A percentile compares a stretch with the other conserved stretches of the same genome.
Conservation (phyloP, 257 asterid genomes). For the Haberlea rhodopensis region DNA sequence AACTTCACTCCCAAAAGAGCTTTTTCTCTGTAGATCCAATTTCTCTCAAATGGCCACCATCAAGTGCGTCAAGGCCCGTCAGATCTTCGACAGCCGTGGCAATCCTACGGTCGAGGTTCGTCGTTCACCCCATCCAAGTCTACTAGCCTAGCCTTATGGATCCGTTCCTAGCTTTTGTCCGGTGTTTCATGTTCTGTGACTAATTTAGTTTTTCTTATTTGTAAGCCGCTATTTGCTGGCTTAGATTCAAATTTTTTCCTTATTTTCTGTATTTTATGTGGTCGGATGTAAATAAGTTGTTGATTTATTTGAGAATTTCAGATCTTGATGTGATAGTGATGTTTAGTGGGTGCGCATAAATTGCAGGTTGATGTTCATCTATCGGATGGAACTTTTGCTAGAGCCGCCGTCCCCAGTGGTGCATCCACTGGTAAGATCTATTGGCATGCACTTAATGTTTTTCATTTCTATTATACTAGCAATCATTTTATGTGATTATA, state of each 20-base stretch:
- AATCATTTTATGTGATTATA: too few species aligned
- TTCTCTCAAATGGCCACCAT: constrained; percentile 53
- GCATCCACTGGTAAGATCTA: constrained; percentile 83
- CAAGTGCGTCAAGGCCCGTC: constrained; percentile 62
- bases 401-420: constrained; percentile 96
- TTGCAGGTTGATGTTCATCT: constrained; percentile 65
- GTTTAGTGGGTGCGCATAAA: too few species aligned
- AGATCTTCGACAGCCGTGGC: constrained; percentile 90
- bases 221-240: too few species aligned
- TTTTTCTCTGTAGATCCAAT: constrained; percentile 19
- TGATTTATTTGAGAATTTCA: background rate
- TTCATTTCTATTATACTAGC: background rate
- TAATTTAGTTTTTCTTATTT: too few species aligned
- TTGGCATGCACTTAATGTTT: background rate
- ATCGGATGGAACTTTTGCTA: constrained; percentile 53
- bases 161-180: background rate
- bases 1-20: too few species aligned
- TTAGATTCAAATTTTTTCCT: background rate
- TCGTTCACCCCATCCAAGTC: background rate
- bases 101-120: constrained; percentile 85
- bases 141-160: background rate
- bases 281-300: background rate
- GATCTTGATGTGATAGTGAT: background rate
- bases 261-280: too few species aligned
- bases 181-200: background rate